Evolutionary conservation across 768 basidiomycete genomes (phyloP), one percentile per base, ranked within the genome.

Genomic region (Pilatotrama ljubarskyi): DNA sequence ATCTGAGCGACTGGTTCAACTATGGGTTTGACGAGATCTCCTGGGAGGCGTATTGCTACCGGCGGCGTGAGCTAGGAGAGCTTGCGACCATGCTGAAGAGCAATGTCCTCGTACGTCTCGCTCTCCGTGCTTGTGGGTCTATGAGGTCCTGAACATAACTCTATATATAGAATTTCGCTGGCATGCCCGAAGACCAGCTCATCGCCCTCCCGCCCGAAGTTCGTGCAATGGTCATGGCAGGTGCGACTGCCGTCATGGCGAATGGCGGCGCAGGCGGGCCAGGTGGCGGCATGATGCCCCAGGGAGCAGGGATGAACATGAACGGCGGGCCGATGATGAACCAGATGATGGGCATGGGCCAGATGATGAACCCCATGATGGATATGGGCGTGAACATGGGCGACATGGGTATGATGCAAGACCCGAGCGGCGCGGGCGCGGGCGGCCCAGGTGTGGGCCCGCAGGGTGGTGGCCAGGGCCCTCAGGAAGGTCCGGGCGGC

Each of bases 1-100:
- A 97, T 77, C 80, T 97, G 61, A 90, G 91, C 65, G 95, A 98
- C 76, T 99, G 95, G 90, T 99, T 99, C 76, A 98, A 99, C 74
- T 98, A 97, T 66, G 97, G 97, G 0, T 98, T 98, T 69, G 97
- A 99, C 73, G 97, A 99, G 75, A 82, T 92, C 15, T 91, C 90
- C 35, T 99, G 95, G 94, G 91, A 93, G 69, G 88, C 87, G 41
- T 99, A 96, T 68, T 91, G 88, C 66, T 89, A 91, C 73, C 83
- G 92, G 66, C 80, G 93, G 66, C 81, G 90, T 41, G 90, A 93
- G 57, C 71, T 93, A 51, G 88, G 90, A 2, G 92, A 93, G 58
- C 79, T 90, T 55, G 90, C 89, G 0, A 85, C 82, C 58, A 84
- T 91, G 44, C 80, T 95, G 56, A 94, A 94, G 69, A 83, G 84